Conservation (phyloP, 2,329 filamentous ascomycete species). For the Aspergillus awamori region DNA sequence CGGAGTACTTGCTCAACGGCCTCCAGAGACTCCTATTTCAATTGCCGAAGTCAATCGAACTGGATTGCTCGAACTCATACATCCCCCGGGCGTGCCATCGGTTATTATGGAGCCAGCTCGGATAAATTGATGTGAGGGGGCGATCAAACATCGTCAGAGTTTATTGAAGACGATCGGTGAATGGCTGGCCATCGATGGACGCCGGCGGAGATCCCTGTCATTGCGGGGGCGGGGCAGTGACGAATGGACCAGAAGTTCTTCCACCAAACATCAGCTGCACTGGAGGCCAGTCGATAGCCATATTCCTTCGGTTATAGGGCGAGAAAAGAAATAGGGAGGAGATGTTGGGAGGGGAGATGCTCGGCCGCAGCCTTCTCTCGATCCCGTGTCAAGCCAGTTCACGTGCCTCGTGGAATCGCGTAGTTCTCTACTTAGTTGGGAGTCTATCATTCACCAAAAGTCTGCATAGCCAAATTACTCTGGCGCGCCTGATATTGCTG, state of each 20-base stretch:
- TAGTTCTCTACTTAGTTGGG: background rate
- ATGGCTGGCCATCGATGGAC: background rate
- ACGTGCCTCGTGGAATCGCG: background rate
- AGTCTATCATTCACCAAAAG: background rate
- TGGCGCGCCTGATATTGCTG: background rate
- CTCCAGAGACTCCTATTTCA: background rate
- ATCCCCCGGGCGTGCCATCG: background rate
- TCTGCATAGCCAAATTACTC: background rate
- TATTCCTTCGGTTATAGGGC: too few relatives aligned
- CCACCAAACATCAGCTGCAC: constrained; percentile 4
- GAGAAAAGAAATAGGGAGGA: too few relatives aligned
- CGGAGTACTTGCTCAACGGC: background rate
- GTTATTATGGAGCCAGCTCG: constrained; percentile 7
- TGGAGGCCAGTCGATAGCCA: too few relatives aligned
- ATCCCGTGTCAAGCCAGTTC: background rate
- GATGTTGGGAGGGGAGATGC: background rate
- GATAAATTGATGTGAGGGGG: background rate
- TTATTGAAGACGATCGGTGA: background rate
- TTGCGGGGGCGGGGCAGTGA: background rate
- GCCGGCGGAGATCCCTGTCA: constrained; percentile 1
- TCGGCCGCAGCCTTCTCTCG: background rate
- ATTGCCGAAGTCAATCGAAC: background rate
- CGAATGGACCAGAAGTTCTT: background rate
- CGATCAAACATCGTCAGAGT: background rate
- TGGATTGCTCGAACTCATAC: background rate